Base-by-base conservation (phyloP, 1,284 basidiomycete species). In the Porodaedalea pini region DNA sequence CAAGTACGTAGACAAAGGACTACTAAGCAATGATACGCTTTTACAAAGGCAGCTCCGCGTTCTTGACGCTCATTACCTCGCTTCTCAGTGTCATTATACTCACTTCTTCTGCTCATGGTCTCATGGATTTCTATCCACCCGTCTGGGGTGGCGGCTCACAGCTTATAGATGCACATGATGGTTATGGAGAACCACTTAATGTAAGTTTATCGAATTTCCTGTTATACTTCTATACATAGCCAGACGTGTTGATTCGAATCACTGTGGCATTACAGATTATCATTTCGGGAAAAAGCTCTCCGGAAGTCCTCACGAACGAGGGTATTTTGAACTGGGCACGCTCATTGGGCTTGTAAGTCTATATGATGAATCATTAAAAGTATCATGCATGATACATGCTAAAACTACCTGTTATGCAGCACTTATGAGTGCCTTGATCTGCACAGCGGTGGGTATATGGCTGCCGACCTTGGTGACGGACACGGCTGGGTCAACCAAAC, bases 371-470 rank as follows among this genome's bases (percentile, higher is more conserved):
- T 13, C 17, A n/a, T n/a, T n/a, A n/a, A n/a, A n/a, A n/a, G n/a
- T n/a, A n/a, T n/a, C n/a, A n/a, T n/a, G n/a, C n/a, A n/a, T n/a
- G n/a, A n/a, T n/a, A n/a, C 41, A 15, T 36, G 4, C 52, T 39
- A 4, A 13, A 11, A 13, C 13, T 21, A 50, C 41, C 44, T 54
- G 37, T 29, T 54, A 43, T 45, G 34, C 40, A 87, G 86, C 67
- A 86, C 88, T 13, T 76, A 77, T 51, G 88, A 91, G 68, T 91
- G 88, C 67, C 68, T 89, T 29, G 86, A 82, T 19, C 69, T 89
- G 57, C 88, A 87, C 64, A 61, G 81, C 8, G 86, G 86, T 2
- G 75, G 64, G 31, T 78, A 78, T 0, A 85, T 88, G 64, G 71
- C 79, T 44, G 54, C 54, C 5, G 29, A 49, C 40, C 45, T 54